Base-by-base conservation (phyloP, 768 basidiomycete genomes). In the Mycena indigotica region DNA sequence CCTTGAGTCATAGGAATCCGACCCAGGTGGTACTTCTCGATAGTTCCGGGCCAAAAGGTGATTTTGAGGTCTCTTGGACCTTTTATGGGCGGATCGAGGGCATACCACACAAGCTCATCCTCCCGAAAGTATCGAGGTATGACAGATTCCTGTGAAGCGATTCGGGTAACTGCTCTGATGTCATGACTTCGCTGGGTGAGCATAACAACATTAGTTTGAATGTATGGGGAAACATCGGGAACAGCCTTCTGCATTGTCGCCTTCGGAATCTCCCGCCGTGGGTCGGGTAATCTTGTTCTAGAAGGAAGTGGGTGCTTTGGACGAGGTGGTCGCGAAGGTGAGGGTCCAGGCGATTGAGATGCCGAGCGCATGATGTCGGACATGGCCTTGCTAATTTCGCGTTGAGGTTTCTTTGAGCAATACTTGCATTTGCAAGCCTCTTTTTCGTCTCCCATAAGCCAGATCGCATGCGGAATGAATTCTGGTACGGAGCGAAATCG, bases 401-500 rank as follows among this genome's bases (percentile, higher is more conserved):
- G 81, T 69, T 93, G 91, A 0, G 85, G 74, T 60, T 83, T 78
- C 65, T 86, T 87, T 39, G 81, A 73, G 67, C 90, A 93, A 64
- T 93, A 93, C 67, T 91, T 91, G 75, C 91, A 93, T 28, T 72
- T 72, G 65, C 91, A 93, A 40, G 79, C 79, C 2, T 69, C 66
- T 44, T 77, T 77, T 58, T 80, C 69, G 57, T 89, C 86, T 5
- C 75, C 75, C 69, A 86, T 76, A 10, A 94, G 80, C 91, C 91
- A 94, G 56, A 85, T 76, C 2, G 89, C 89, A 65, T 95, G 93
- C 3, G 91, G 91, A 46, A 88, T 81, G 68, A 94, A 92, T 67
- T 95, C 93, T 48, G 88, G 87, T n/a, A 85, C 76, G 13, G 91
- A 93, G 40, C 93, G 88, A 70, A 93, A 94, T 29, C 76, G 74